Base-by-base conservation (phyloP, 805 yeast species). In the Candida alai region DNA sequence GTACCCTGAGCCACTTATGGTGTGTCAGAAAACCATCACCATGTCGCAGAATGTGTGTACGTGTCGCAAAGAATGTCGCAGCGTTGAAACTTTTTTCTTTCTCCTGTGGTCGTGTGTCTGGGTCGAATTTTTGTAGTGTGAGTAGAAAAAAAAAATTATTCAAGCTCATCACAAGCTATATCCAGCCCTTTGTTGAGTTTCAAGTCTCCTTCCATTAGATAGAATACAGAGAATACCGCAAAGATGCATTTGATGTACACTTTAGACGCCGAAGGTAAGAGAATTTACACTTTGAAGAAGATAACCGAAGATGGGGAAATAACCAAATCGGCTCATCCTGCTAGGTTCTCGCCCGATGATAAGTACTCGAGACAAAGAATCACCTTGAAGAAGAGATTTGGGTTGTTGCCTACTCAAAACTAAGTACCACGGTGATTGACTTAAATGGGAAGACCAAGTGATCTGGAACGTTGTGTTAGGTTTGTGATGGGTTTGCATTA, bases 181-280 rank as follows among this genome's bases (percentile, higher is more conserved):
- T n/a, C n/a, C n/a, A n/a, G n/a, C n/a, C n/a, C n/a, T n/a, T n/a
- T n/a, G n/a, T n/a, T n/a, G n/a, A n/a, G n/a, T n/a, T n/a, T n/a
- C n/a, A n/a, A n/a, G n/a, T n/a, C n/a, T n/a, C n/a, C n/a, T n/a
- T n/a, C n/a, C n/a, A n/a, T n/a, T n/a, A n/a, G n/a, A n/a, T n/a
- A n/a, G n/a, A n/a, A n/a, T n/a, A n/a, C n/a, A n/a, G n/a, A n/a
- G n/a, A n/a, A n/a, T n/a, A n/a, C n/a, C n/a, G n/a, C n/a, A n/a
- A n/a, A n/a, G n/a, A 93, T 93, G 99, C 98, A 93, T 84, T 83
- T 93, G 65, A 93, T 93, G 99, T 93, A 84, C 88, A 89, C 97
- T 42, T 65, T 83, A 57, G 95, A 89, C 55, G 78, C 79, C 43
- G 96, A 89, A 51, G 98, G 98, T 52, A 90, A 90, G 76, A 84